Conservation (phyloP, 306 rosid species). For the Psophocarpus tetragonolobus region DNA sequence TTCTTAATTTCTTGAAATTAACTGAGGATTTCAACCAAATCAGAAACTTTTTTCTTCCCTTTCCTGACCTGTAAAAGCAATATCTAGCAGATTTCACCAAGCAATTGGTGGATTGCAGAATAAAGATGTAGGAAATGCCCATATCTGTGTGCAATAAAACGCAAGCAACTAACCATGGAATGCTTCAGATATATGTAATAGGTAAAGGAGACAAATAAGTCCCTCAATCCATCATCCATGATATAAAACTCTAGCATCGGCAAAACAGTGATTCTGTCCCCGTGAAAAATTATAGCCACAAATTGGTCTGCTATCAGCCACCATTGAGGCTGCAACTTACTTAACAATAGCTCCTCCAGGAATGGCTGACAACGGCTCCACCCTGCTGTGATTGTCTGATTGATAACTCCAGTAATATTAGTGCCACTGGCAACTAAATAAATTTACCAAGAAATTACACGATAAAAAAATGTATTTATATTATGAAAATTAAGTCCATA, state of each 20-base stretch:
- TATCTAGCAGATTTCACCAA: slow-evolving; percentile 3
- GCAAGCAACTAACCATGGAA: neutral
- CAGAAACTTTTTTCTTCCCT: neutral
- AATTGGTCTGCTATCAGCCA: neutral
- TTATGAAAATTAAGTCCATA: slow-evolving; percentile 4
- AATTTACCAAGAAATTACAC: neutral
- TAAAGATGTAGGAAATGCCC: neutral
- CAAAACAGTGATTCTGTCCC: neutral
- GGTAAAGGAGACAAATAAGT: neutral
- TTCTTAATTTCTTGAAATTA: neutral
- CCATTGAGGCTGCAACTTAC: slow-evolving; percentile 1
- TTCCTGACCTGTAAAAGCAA: neutral
- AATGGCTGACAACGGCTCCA: neutral
- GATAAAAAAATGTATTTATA: neutral
- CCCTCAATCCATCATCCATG: neutral
- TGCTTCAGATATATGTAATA: neutral
- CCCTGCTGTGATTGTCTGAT: neutral
- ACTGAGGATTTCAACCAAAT: neutral
- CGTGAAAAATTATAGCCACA: neutral
- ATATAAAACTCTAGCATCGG: neutral
- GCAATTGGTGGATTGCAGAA: slow-evolving; percentile 4
- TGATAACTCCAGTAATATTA: neutral
- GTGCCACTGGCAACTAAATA: slow-evolving; percentile 7
- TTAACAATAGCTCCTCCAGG: neutral
- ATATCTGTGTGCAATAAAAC: neutral